A percentile compares a stretch with the other conserved stretches of the same genome.
Evolutionary conservation across 169 alveolate genomes (phyloP).

Genomic region (Eimeria maxima): DNA sequence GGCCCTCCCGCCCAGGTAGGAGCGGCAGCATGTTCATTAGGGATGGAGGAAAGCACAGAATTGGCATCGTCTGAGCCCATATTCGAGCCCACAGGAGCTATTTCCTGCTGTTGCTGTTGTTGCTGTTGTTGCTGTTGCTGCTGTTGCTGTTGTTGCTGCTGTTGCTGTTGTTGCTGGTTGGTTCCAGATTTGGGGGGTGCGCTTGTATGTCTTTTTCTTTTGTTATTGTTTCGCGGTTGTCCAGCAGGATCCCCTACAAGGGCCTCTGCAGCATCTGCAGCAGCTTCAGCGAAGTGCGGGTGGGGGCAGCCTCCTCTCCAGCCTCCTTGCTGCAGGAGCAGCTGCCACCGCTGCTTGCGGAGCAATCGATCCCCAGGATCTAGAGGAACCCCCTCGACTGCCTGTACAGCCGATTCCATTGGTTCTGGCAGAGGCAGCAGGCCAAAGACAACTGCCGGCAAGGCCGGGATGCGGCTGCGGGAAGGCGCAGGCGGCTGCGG

Average conservation of each 20-base stretch:
- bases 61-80: not conserved
- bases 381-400: constrained; percentile 60
- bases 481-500: constrained; percentile 81
- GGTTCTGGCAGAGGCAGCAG: constrained; percentile 74
- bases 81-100: not conserved
- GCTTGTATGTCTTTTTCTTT: constrained; percentile 21
- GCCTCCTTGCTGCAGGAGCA: constrained; percentile 71
- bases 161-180: constrained; percentile 38
- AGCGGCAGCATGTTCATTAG: not conserved
- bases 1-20: constrained; percentile 15
- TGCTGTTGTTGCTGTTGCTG: constrained; percentile 55
- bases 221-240: constrained; percentile 6
- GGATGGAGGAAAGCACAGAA: not conserved
- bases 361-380: not conserved
- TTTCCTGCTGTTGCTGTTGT: not conserved
- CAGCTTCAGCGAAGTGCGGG: constrained; percentile 47
- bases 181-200: constrained; percentile 8
- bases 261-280: constrained; percentile 64
- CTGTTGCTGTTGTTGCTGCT: constrained; percentile 55
- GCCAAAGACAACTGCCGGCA: constrained; percentile 63
- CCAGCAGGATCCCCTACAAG: constrained; percentile 7
- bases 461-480: constrained; percentile 71
- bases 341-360: constrained; percentile 48
- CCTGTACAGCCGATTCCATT: constrained; percentile 10
- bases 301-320: constrained; percentile 56